Base-by-base conservation (phyloP, 306 rosid genomes). In the Dalbergia cochinchinensis region DNA sequence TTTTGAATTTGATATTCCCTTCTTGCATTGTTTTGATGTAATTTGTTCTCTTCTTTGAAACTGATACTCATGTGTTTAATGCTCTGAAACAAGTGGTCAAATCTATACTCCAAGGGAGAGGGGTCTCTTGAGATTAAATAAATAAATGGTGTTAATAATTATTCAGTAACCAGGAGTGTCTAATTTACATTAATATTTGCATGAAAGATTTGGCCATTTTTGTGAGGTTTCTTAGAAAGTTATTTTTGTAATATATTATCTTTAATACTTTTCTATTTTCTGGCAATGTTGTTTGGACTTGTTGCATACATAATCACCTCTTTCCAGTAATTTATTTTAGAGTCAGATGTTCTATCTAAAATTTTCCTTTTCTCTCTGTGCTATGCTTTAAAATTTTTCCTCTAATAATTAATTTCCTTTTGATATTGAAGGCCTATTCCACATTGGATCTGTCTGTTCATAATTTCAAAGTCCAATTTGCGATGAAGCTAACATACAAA, bases 401-500 rank as follows among this genome's bases (percentile, higher is more conserved):
- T 76, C n/a, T 66, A 74, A 19, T 82, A 72, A 87, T 82, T 44
- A 77, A 39, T 50, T 81, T 79, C 71, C 60, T 76, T 87, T 80
- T 89, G 82, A 76, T 87, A 73, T 10, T 84, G 91, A 85, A 95
- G 99, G 97, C 96, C 73, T 95, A 92, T 90, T 88, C 96, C 85
- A 83, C 97, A 35, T 79, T 88, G 91, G 99, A 95, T 91, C 60
- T 92, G 59, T 85, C 96, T 53, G 74, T 80, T 82, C 94, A 89
- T 85, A 82, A 80, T 81, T 95, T 92, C 90, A 91, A 88, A 88
- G 96, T 95, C 81, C 91, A 79, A 76, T 86, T 89, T 80, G 85
- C 94, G 48, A 95, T 92, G 99, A 95, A 92, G 96, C 89, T 93
- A 74, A 95, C 99, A 41, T 95, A 87, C 87, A 90, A 83, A 91